These are phyloP conservation scores for Pythium chondricola DNA, from an alignment of 352 stramenopile species.

Conservation along the genomic window DNA sequence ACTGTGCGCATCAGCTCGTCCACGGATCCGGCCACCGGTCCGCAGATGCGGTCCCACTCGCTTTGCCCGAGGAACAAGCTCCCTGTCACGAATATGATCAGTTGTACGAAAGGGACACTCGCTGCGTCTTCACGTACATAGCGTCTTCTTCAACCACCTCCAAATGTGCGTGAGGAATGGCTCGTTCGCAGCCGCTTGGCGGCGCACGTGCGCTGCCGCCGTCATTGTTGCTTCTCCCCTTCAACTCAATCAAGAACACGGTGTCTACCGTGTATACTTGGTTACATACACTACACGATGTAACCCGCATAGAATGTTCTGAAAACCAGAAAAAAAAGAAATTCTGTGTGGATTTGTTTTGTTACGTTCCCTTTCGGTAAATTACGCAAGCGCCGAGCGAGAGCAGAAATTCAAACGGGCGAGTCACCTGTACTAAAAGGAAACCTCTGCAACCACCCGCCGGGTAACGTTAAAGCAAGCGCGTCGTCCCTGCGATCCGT, in stretches of 20 bases:
- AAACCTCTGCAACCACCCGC: too few relatives aligned
- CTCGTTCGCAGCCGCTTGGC: slow-evolving; percentile 48
- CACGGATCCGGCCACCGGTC: slow-evolving; percentile 22
- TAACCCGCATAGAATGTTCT: too few relatives aligned
- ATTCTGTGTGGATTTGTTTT: background rate
- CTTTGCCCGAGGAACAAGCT: slow-evolving; percentile 48
- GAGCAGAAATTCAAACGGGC: slow-evolving; percentile 10
- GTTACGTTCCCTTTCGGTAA: slow-evolving; percentile 2
- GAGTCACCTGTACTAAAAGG: background rate
- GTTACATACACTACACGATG: background rate
- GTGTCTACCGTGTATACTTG: background rate
- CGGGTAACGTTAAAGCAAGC: too few relatives aligned
- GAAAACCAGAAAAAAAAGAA: too few relatives aligned
- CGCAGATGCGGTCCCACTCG: slow-evolving; percentile 71
- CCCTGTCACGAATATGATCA: slow-evolving; percentile 1
- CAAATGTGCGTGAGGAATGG: slow-evolving; percentile 48
- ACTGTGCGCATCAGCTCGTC: slow-evolving; percentile 60
- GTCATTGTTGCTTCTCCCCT: slow-evolving; percentile 29
- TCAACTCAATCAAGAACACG: background rate
- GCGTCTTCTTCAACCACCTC: slow-evolving; percentile 62
- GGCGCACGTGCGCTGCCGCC: slow-evolving; percentile 43
- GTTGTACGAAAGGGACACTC: background rate
- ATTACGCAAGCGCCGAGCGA: background rate
- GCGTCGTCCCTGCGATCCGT: too few relatives aligned
- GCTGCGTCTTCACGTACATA: slow-evolving; percentile 24